Evolutionary conservation across 495 filamentous ascomycete species (phyloP).

Genomic region (Neurospora tetrasperma): DNA sequence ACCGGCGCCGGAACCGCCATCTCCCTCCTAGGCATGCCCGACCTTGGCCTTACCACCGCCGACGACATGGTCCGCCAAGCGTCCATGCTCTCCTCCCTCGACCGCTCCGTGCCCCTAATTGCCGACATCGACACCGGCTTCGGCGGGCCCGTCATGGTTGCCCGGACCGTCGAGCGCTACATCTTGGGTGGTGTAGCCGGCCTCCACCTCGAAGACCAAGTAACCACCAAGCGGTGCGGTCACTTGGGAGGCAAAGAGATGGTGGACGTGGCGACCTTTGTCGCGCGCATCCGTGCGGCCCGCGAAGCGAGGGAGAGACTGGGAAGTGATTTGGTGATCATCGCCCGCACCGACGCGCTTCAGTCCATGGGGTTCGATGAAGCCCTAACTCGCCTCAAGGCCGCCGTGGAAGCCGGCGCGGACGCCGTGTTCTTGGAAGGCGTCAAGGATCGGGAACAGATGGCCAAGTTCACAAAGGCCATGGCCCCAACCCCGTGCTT

Average conservation of each 20-base stretch:
- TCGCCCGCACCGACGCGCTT: slow-evolving; percentile 60
- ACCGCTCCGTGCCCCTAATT: slow-evolving; percentile 48
- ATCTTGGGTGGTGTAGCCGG: slow-evolving; percentile 58
- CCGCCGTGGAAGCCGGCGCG: slow-evolving; percentile 47
- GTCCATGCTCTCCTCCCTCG: slow-evolving; percentile 53
- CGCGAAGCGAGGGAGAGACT: slow-evolving; percentile 21
- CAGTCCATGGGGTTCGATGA: slow-evolving; percentile 54
- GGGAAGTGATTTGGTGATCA: slow-evolving; percentile 52
- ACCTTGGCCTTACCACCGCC: slow-evolving; percentile 51
- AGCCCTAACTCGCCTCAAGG: slow-evolving; percentile 44
- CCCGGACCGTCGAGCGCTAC: slow-evolving; percentile 51
- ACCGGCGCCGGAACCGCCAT: slow-evolving; percentile 60
- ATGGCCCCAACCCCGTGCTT: slow-evolving; percentile 38
- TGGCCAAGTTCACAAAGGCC: neutral
- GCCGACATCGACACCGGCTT: slow-evolving; percentile 64
- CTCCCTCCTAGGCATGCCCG: slow-evolving; percentile 53
- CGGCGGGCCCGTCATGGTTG: slow-evolving; percentile 52
- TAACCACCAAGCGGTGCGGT: slow-evolving; percentile 55
- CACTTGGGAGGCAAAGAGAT: slow-evolving; percentile 53
- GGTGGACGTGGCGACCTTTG: slow-evolving; percentile 41
- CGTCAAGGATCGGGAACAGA: slow-evolving; percentile 44
- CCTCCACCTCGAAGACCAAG: slow-evolving; percentile 65
- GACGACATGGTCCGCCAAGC: slow-evolving; percentile 59
- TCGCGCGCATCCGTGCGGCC: slow-evolving; percentile 44
- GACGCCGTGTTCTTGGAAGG: slow-evolving; percentile 61